These are phyloP conservation scores for Mucor circinelloides DNA, from an alignment of 371 early-diverging fungal species.

Conservation along the genomic window DNA sequence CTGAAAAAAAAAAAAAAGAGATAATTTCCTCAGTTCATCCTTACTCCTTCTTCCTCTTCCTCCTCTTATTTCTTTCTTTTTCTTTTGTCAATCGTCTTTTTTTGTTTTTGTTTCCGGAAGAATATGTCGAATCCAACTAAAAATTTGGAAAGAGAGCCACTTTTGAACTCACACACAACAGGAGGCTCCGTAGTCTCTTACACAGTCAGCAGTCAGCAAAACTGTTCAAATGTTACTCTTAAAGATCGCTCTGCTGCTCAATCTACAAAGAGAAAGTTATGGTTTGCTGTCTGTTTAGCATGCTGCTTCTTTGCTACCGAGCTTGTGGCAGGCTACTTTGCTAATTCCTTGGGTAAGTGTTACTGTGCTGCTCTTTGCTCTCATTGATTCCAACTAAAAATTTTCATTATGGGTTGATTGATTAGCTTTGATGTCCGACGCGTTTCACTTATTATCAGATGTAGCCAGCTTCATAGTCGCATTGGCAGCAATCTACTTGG, in stretches of 20 bases:
- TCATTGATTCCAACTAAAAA: background rate
- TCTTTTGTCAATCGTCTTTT: background rate
- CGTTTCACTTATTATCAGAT: slow-evolving; percentile 77
- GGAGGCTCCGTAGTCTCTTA: slow-evolving; percentile 30
- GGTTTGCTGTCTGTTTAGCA: slow-evolving; percentile 59
- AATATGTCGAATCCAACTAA: background rate
- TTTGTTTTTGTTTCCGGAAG: slow-evolving; percentile 1
- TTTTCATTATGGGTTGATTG: background rate
- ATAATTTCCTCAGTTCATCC: background rate
- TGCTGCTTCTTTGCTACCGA: slow-evolving; percentile 71
- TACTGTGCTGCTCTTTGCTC: background rate
- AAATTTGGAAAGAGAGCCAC: slow-evolving; percentile 25
- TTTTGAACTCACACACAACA: slow-evolving; percentile 1
- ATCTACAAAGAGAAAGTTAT: slow-evolving; percentile 47
- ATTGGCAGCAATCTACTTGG: slow-evolving; percentile 70
- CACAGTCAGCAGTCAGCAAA: slow-evolving; percentile 19
- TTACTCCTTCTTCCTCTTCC: background rate
- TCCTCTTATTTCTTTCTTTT: background rate
- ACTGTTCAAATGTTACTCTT: slow-evolving; percentile 39
- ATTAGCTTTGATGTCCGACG: slow-evolving; percentile 73
- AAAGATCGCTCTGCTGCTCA: slow-evolving; percentile 24
- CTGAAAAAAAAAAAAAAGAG: background rate
- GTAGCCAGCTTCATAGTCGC: slow-evolving; percentile 78
- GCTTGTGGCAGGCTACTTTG: slow-evolving; percentile 70
- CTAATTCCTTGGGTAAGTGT: slow-evolving; percentile 56